Evolutionary conservation across 306 rosid species (phyloP).

Genomic region (Vigna unguiculata): DNA sequence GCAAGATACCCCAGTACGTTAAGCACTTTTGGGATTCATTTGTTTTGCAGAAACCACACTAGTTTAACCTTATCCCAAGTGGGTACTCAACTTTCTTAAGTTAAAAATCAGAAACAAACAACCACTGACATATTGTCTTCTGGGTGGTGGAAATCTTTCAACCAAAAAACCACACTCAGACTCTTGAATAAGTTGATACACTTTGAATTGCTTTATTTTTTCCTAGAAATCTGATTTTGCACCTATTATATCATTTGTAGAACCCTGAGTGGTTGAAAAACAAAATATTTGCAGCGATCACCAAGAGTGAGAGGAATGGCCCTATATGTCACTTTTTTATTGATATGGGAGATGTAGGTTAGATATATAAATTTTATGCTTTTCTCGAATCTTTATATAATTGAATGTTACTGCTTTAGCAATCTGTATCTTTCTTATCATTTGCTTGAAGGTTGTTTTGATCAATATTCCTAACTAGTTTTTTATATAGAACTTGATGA

Average conservation of each 20-base stretch:
- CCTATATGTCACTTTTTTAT: slow-evolving; percentile 94
- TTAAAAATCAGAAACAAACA: slow-evolving; percentile 59
- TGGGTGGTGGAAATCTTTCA: too few species aligned
- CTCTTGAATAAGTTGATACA: too few species aligned
- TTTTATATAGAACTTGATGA: slow-evolving; percentile 8
- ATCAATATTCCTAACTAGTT: background rate
- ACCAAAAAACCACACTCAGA: too few species aligned
- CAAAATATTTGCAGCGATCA: slow-evolving; percentile 77
- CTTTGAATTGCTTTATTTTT: too few species aligned
- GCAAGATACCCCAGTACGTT: slow-evolving; percentile 71
- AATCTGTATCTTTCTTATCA: slow-evolving; percentile 8
- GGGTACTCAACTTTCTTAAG: slow-evolving; percentile 55
- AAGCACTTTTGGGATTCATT: slow-evolving; percentile 59
- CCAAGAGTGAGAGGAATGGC: slow-evolving; percentile 86
- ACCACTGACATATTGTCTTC: slow-evolving; percentile 44
- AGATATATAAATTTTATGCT: slow-evolving; percentile 18
- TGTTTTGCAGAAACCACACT: slow-evolving; percentile 62
- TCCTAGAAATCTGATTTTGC: too few species aligned
- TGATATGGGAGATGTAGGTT: slow-evolving; percentile 99
- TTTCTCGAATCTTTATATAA: slow-evolving; percentile 15
- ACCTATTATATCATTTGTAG: slow-evolving; percentile 64
- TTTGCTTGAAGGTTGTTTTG: slow-evolving; percentile 20
- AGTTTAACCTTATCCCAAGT: slow-evolving; percentile 73
- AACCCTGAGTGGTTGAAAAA: slow-evolving; percentile 94
- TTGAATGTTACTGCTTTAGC: slow-evolving; percentile 7